Evolutionary conservation across 768 basidiomycete species (phyloP).

Genomic region (Suillus hirtellus): DNA sequence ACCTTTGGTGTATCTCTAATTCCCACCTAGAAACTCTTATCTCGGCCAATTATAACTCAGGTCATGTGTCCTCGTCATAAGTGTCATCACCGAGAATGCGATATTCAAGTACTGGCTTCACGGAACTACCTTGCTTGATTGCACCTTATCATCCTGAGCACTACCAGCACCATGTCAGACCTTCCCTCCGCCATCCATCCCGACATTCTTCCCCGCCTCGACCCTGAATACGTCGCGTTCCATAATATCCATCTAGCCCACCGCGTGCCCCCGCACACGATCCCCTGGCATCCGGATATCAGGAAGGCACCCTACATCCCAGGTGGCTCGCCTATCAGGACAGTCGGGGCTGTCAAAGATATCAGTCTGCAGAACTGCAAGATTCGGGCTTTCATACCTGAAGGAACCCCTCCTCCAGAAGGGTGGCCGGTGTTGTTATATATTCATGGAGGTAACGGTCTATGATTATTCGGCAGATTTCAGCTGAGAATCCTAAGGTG

Average conservation of each 20-base stretch:
- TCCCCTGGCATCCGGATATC: constrained; percentile 60
- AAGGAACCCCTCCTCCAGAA: constrained; percentile 43
- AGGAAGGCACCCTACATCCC: constrained; percentile 53
- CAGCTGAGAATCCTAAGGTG: constrained; percentile 43
- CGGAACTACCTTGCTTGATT: neutral
- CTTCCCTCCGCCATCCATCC: constrained; percentile 57
- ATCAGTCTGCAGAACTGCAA: constrained; percentile 48
- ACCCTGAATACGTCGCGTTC: constrained; percentile 64
- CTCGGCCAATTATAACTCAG: neutral
- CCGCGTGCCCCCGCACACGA: constrained; percentile 49
- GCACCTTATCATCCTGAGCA: neutral
- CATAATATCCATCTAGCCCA: constrained; percentile 50
- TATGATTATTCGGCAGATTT: neutral
- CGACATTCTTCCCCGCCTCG: constrained; percentile 52
- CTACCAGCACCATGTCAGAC: constrained; percentile 14
- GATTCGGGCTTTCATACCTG: constrained; percentile 65
- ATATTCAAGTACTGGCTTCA: neutral
- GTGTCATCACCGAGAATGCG: neutral
- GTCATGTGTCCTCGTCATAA: neutral
- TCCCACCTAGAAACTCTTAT: neutral
- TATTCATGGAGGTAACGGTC: constrained; percentile 64
- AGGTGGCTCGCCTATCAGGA: constrained; percentile 53
- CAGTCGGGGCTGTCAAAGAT: constrained; percentile 56
- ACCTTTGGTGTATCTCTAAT: neutral
- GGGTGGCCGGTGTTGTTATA: constrained; percentile 75